Conservation (phyloP, 2,329 filamentous ascomycete species). For the Xylariaceae sp. region DNA sequence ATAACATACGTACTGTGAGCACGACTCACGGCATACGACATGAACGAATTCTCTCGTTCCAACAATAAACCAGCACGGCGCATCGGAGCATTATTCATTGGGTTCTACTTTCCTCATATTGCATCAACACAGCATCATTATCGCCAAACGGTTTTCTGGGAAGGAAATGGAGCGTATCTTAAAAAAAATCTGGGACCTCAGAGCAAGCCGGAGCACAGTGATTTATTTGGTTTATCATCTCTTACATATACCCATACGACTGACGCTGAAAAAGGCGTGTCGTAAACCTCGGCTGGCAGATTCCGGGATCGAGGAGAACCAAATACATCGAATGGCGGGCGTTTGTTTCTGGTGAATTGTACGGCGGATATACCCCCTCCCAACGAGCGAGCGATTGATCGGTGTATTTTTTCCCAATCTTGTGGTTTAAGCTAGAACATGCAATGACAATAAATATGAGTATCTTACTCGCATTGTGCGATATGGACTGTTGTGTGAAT, state of each 20-base stretch:
- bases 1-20: neutral
- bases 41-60: neutral
- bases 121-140: neutral
- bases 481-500: too few species aligned
- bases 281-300: constrained; percentile 22
- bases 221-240: constrained; percentile 9
- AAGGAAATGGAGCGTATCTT: neutral
- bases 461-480: too few species aligned
- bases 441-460: too few species aligned
- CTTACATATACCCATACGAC: constrained; percentile 9
- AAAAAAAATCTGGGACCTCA: constrained; percentile 26
- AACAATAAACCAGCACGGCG: constrained; percentile 12
- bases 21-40: neutral
- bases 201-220: constrained; percentile 24
- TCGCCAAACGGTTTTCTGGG: neutral
- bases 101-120: neutral
- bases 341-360: constrained; percentile 44
- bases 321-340: constrained; percentile 17
- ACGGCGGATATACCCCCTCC: constrained; percentile 30
- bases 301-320: constrained; percentile 12
- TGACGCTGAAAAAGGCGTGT: constrained; percentile 7
- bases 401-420: too few species aligned
- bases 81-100: constrained; percentile 6
- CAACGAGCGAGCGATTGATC: constrained; percentile 17
- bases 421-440: too few species aligned